Percentiles rank a stretch among this genome's conserved stretches.
These are phyloP conservation scores for Cutaneotrichosporon sp. DNA, from an alignment of 1,284 basidiomycete genomes.

Conservation along the genomic window DNA sequence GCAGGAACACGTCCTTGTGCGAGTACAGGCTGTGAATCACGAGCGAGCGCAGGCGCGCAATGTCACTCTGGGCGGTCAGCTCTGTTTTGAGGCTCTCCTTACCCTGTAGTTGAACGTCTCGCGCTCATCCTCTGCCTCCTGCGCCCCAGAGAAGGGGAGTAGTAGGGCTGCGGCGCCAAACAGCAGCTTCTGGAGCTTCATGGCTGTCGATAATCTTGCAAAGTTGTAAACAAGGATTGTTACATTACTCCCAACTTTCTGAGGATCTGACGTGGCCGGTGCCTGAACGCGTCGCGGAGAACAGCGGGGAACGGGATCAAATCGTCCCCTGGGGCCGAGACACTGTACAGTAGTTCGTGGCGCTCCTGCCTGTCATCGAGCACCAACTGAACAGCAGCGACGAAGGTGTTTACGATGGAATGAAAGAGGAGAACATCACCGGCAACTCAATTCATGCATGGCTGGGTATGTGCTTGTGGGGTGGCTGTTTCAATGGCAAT, in stretches of 20 bases:
- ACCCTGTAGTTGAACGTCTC: slow-evolving; percentile 64
- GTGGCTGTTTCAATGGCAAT: too few species aligned
- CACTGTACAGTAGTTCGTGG: too few species aligned
- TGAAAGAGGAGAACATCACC: too few species aligned
- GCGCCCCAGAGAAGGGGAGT: slow-evolving; percentile 53
- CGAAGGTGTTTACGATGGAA: too few species aligned
- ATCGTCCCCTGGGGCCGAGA: background rate
- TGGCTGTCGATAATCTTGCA: background rate
- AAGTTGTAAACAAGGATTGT: too few species aligned
- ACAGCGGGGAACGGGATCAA: background rate
- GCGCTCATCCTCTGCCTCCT: slow-evolving; percentile 57
- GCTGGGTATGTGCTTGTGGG: too few species aligned
- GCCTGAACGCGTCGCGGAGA: background rate
- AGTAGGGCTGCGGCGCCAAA: slow-evolving; percentile 46
- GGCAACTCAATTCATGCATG: too few species aligned
- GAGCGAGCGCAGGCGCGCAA: slow-evolving; percentile 80
- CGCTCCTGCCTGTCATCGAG: too few species aligned
- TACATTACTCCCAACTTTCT: too few species aligned
- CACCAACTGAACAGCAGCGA: too few species aligned
- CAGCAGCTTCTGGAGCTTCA: slow-evolving; percentile 24
- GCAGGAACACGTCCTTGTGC: slow-evolving; percentile 80
- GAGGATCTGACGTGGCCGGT: background rate
- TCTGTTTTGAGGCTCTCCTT: slow-evolving; percentile 28
- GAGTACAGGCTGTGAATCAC: slow-evolving; percentile 65
- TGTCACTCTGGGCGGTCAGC: slow-evolving; percentile 81